Evolutionary conservation across 805 yeast genomes (phyloP).

Genomic region (Isabelozyma rhagii): DNA sequence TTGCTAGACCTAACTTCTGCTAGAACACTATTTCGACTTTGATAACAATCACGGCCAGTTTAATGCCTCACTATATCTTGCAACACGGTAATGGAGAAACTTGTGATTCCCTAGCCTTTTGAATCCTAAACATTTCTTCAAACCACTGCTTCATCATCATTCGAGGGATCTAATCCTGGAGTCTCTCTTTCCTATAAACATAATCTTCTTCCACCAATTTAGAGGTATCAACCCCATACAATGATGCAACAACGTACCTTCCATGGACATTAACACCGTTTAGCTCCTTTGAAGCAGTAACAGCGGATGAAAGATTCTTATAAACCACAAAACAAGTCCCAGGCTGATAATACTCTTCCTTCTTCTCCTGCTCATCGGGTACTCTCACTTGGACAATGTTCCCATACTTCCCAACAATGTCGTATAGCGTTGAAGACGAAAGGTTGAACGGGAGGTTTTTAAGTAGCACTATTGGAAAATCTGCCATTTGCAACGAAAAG

Average conservation of each 20-base stretch:
- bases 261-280: slow-evolving; percentile 60
- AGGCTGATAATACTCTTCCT: slow-evolving; percentile 22
- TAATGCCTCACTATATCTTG: no score
- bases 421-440: slow-evolving; percentile 44
- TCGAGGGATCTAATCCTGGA: slow-evolving; percentile 10
- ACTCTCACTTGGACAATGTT: slow-evolving; percentile 52
- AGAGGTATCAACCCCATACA: slow-evolving; percentile 44
- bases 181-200: slow-evolving; percentile 18
- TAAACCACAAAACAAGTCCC: slow-evolving; percentile 58
- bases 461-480: slow-evolving; percentile 47
- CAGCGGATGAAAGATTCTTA: slow-evolving; percentile 46
- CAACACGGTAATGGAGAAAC: no score
- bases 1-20: no score
- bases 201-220: slow-evolving; percentile 24
- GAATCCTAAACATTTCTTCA: no score
- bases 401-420: slow-evolving; percentile 54
- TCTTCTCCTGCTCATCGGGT: slow-evolving; percentile 27
- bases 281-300: slow-evolving; percentile 50
- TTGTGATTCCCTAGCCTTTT: no score
- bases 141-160: no score
- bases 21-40: no score
- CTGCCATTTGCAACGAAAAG: slow-evolving; percentile 5
- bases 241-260: slow-evolving; percentile 52
- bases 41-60: no score
- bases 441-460: slow-evolving; percentile 57